A percentile compares a stretch with the other conserved stretches of the same genome.
Conservation (phyloP, 768 basidiomycete genomes). For the Leucosporidium creatinivorum region DNA sequence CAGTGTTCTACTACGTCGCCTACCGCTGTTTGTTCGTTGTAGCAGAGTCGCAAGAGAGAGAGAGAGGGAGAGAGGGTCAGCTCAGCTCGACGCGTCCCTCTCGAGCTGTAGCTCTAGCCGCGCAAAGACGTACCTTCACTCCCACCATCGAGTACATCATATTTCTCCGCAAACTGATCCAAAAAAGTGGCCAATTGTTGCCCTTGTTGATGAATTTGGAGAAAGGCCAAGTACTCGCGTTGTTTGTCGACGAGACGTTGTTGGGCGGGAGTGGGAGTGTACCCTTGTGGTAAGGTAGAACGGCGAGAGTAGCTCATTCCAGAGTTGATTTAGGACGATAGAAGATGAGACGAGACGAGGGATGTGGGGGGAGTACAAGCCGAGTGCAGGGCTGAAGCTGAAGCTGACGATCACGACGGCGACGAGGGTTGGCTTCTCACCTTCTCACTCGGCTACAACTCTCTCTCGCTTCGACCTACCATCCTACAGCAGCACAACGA, state of each 20-base stretch:
- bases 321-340: no score
- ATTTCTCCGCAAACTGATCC: constrained; percentile 21
- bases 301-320: no score
- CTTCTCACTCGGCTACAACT: not conserved
- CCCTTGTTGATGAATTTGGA: constrained; percentile 14
- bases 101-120: no score
- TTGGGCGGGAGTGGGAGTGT: not conserved
- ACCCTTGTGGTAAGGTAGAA: no score
- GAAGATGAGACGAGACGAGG: no score
- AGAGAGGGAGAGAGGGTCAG: not conserved
- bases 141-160: constrained; percentile 23
- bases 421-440: not conserved
- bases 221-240: constrained; percentile 29
- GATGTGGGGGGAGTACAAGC: no score
- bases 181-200: constrained; percentile 12
- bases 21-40: constrained; percentile 18
- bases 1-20: constrained; percentile 35
- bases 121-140: constrained; percentile 16
- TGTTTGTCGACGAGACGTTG: constrained; percentile 31
- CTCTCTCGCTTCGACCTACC: not conserved
- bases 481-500: not conserved
- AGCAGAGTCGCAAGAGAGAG: no score
- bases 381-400: no score
- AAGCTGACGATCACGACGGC: no score
- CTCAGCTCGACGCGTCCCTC: not conserved